Evolutionary conservation across 1,139 yeast genomes (phyloP).

Genomic region (Hyphopichia buzzinii): DNA sequence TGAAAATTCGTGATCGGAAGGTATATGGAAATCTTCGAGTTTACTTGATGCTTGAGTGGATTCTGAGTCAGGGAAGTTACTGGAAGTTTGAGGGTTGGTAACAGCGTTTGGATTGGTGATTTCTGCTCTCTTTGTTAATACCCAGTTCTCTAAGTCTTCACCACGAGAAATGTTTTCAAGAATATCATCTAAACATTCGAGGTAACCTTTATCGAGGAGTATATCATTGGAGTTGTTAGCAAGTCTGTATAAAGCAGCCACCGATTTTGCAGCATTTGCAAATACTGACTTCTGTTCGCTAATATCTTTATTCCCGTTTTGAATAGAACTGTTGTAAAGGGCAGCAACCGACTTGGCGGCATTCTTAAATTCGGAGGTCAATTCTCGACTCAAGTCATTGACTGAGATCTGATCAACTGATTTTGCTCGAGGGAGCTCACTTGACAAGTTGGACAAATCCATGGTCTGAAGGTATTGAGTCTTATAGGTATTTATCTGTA

Average conservation of each 20-base stretch:
- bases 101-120: slow-evolving; percentile 22
- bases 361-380: slow-evolving; percentile 40
- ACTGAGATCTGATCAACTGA: slow-evolving; percentile 45
- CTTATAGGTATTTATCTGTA: no score
- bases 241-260: slow-evolving; percentile 57
- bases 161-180: slow-evolving; percentile 44
- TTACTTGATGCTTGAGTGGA: slow-evolving; percentile 1
- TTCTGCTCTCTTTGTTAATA: slow-evolving; percentile 48
- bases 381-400: slow-evolving; percentile 41
- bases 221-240: slow-evolving; percentile 45
- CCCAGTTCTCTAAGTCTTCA: slow-evolving; percentile 55
- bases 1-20: slow-evolving; percentile 38
- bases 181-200: slow-evolving; percentile 56
- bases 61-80: neutral
- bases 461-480: slow-evolving; percentile 18
- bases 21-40: slow-evolving; percentile 17
- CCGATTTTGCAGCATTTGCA: slow-evolving; percentile 63
- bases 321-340: slow-evolving; percentile 32
- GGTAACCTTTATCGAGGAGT: slow-evolving; percentile 51
- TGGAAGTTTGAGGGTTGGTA: neutral
- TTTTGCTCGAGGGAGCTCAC: slow-evolving; percentile 48
- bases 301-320: slow-evolving; percentile 5
- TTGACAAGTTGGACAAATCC: slow-evolving; percentile 58
- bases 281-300: slow-evolving; percentile 43
- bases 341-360: slow-evolving; percentile 48